These are phyloP conservation scores for Melampsora larici-populina DNA, from an alignment of 1,284 basidiomycete species.

Conservation along the genomic window DNA sequence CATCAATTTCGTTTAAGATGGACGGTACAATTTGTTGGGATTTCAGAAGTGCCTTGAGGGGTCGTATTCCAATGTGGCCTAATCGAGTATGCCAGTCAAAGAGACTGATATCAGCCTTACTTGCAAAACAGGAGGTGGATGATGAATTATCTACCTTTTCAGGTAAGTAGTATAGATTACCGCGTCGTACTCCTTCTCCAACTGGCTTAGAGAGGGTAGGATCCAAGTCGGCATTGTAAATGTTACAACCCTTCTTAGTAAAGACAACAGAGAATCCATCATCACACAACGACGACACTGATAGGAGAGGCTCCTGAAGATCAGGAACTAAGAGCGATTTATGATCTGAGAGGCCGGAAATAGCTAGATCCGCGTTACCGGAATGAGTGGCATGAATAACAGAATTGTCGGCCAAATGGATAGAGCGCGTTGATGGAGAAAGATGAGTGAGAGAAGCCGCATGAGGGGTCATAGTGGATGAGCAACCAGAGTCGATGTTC, in stretches of 20 bases:
- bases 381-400: constrained; percentile 6
- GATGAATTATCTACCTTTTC: not conserved
- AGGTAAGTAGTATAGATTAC: constrained; percentile 15
- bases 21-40: not conserved
- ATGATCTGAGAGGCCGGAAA: not conserved
- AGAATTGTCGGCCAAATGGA: constrained; percentile 5
- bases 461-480: not conserved
- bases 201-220: not conserved
- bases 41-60: not conserved
- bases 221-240: not conserved
- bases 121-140: not conserved
- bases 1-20: not conserved
- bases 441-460: not conserved
- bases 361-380: not conserved
- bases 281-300: not conserved
- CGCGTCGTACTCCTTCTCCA: not conserved
- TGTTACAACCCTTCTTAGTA: not conserved
- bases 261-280: not conserved
- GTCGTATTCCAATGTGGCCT: not conserved
- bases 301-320: no score
- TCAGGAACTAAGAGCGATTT: constrained; percentile 6
- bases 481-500: constrained; percentile 20
- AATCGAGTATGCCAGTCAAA: not conserved
- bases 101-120: no score
- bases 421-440: not conserved